phyloP scores from a whole-genome alignment of 176 grass and related monocot genomes.

The Triticum monococcum region DNA sequence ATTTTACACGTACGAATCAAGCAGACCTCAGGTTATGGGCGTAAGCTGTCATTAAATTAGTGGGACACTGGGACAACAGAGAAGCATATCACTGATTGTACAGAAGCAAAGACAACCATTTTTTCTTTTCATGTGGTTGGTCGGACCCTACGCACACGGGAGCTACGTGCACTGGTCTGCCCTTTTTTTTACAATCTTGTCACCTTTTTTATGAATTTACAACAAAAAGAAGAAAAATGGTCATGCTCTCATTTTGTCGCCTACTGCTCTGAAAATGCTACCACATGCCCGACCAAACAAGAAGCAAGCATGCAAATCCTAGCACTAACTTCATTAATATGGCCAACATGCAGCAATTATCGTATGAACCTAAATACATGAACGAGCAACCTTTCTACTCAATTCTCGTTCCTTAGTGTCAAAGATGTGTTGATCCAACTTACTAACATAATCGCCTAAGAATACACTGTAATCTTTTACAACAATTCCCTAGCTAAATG shows the following conservation, averaged over 20 bases:
- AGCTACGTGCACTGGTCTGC: too few relatives aligned
- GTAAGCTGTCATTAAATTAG: neutral
- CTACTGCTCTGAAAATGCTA: slow-evolving; percentile 2
- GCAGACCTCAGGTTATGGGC: neutral
- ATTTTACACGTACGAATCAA: neutral
- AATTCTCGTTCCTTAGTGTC: neutral
- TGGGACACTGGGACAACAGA: too few relatives aligned
- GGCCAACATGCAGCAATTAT: neutral
- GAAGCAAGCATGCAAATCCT: neutral
- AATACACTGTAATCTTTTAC: neutral
- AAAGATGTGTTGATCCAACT: neutral
- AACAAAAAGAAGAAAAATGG: neutral
- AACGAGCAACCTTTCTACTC: neutral
- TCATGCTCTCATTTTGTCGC: neutral
- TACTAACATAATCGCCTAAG: neutral
- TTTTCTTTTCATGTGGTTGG: neutral
- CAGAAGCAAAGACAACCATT: neutral
- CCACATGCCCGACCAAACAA: neutral
- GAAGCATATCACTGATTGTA: neutral
- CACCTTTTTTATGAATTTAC: neutral
- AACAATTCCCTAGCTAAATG: neutral
- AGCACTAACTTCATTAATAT: neutral
- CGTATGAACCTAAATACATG: neutral
- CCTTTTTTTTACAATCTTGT: neutral
- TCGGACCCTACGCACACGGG: too few relatives aligned